Percentiles rank a stretch among this genome's conserved stretches.
These are phyloP conservation scores for Asterionellopsis glacialis DNA, from an alignment of 108 stramenopile species.

Conservation along the genomic window DNA sequence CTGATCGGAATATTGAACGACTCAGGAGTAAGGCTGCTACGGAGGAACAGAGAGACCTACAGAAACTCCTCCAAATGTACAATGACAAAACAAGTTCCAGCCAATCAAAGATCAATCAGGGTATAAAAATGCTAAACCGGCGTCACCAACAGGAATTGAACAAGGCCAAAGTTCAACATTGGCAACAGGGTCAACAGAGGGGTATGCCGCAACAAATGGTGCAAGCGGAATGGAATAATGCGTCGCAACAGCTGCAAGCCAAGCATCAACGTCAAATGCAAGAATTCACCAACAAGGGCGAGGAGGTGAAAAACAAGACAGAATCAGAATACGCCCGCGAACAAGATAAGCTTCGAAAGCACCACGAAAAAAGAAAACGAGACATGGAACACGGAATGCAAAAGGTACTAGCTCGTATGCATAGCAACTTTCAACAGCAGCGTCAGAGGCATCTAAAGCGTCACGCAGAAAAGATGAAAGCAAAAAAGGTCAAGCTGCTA, in stretches of 20 bases:
- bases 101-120: conserved; percentile 43
- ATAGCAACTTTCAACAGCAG: conserved; percentile 22
- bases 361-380: conserved; percentile 42
- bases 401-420: conserved; percentile 27
- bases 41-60: conserved; percentile 42
- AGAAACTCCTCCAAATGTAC: conserved; percentile 30
- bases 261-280: conserved; percentile 50
- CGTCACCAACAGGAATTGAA: conserved; percentile 42
- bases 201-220: conserved; percentile 31
- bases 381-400: conserved; percentile 37
- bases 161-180: conserved; percentile 35
- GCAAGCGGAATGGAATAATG: conserved; percentile 36
- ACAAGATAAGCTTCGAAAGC: conserved; percentile 33
- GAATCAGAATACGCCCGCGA: conserved; percentile 43
- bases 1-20: conserved; percentile 30
- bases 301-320: conserved; percentile 39
- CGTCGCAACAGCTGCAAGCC: conserved; percentile 34
- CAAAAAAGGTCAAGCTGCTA: conserved; percentile 15
- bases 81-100: conserved; percentile 17
- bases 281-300: conserved; percentile 46
- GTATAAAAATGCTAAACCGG: conserved; percentile 32
- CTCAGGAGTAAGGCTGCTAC: conserved; percentile 18
- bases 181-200: conserved; percentile 36
- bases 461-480: conserved; percentile 41
- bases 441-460: conserved; percentile 56